Evolutionary conservation across 768 basidiomycete genomes (phyloP).

Genomic region (Gymnopilus dilepis): DNA sequence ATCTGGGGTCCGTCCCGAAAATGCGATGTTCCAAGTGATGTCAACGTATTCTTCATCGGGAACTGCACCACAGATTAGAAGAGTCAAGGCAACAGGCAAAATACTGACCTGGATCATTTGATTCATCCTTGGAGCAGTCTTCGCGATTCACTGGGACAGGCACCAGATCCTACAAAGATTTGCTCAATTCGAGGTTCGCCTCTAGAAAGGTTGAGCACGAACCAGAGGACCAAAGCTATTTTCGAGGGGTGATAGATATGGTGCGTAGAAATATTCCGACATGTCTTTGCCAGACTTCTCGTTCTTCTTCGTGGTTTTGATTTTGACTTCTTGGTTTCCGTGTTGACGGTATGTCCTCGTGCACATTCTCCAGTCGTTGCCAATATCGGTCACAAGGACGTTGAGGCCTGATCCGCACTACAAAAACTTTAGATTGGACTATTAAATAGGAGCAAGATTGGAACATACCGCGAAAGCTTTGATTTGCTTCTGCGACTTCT

Average conservation of each 20-base stretch:
- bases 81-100: not conserved
- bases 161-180: conserved; percentile 33
- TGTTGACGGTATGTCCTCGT: conserved; percentile 27
- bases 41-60: conserved; percentile 31
- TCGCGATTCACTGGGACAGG: conserved; percentile 38
- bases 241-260: conserved; percentile 31
- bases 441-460: not conserved
- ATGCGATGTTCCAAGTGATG: conserved; percentile 40
- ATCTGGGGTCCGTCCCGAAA: conserved; percentile 29
- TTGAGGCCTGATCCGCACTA: conserved; percentile 8
- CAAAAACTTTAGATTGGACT: not conserved
- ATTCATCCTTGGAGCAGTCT: conserved; percentile 11
- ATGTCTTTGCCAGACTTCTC: conserved; percentile 25
- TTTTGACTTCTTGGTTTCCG: conserved; percentile 37
- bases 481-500: conserved; percentile 30
- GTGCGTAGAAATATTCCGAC: conserved; percentile 39
- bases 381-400: not conserved
- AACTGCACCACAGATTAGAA: not conserved
- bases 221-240: conserved; percentile 38
- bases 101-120: not conserved
- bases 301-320: conserved; percentile 30
- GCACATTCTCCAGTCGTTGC: conserved; percentile 32
- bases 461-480: conserved; percentile 28
- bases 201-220: not conserved
- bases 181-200: not conserved